Evolutionary conservation across 2,329 filamentous ascomycete species (phyloP).

Genomic region (Trichophyton rubrum): DNA sequence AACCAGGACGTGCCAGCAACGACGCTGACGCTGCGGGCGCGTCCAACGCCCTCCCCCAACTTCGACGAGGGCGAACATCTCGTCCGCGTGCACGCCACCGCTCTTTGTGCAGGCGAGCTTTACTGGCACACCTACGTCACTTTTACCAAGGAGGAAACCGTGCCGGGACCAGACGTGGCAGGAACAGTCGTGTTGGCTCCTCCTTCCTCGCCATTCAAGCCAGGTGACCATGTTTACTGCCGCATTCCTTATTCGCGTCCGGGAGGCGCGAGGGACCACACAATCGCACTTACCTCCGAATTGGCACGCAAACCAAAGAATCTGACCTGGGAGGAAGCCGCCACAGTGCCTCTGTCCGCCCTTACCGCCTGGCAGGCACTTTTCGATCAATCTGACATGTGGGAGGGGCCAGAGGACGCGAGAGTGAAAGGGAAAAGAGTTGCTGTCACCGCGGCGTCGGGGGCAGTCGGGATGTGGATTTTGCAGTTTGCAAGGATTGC

Average conservation of each 20-base stretch:
- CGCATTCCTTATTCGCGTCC: constrained; percentile 25
- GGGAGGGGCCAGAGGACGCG: constrained; percentile 10
- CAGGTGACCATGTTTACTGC: constrained; percentile 30
- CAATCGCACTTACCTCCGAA: constrained; percentile 24
- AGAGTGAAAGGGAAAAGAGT: constrained; percentile 25
- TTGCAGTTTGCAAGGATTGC: constrained; percentile 19
- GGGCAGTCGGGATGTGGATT: constrained; percentile 35
- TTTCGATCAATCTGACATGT: constrained; percentile 27
- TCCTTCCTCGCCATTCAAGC: constrained; percentile 25
- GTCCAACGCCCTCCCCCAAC: constrained; percentile 15
- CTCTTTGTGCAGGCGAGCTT: constrained; percentile 34
- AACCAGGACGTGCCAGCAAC: constrained; percentile 7
- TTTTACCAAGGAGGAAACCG: constrained; percentile 17
- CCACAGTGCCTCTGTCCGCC: constrained; percentile 27
- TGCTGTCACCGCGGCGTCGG: constrained; percentile 35
- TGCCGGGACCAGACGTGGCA: constrained; percentile 34
- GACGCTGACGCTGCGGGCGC: constrained; percentile 7
- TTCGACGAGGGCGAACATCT: constrained; percentile 25
- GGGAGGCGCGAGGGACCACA: constrained; percentile 29
- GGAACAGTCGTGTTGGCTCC: constrained; percentile 28
- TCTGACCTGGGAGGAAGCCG: constrained; percentile 27
- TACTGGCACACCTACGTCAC: constrained; percentile 24
- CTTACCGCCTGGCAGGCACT: constrained; percentile 35
- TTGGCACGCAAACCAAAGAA: constrained; percentile 26
- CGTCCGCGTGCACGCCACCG: constrained; percentile 29